phyloP scores from a whole-genome alignment of 805 yeast genomes.

The Millerozyma miso region DNA sequence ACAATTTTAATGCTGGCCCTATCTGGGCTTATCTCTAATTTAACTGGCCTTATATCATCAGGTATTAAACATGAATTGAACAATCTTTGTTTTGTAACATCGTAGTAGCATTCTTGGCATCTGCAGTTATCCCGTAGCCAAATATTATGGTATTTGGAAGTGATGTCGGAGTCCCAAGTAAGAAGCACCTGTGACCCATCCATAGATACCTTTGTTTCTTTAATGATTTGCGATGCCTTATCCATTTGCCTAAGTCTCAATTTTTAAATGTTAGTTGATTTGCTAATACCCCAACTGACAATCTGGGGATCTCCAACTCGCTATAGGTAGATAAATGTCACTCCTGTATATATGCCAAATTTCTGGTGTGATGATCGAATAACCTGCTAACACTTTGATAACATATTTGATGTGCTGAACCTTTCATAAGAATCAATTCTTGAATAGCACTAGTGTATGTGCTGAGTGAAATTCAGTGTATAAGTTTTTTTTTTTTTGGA shows the following conservation, averaged over 20 bases:
- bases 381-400: not conserved
- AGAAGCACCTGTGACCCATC: not conserved
- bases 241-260: not conserved
- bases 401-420: no score
- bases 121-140: slow-evolving; percentile 69
- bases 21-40: slow-evolving; percentile 3
- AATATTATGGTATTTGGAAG: slow-evolving; percentile 38
- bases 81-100: slow-evolving; percentile 55
- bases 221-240: not conserved
- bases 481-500: no score
- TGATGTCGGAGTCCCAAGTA: slow-evolving; percentile 5
- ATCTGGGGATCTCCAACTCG: not conserved
- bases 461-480: no score
- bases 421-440: no score
- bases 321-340: not conserved
- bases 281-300: not conserved
- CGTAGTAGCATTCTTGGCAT: slow-evolving; percentile 51
- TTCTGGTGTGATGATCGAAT: not conserved
- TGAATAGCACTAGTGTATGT: no score
- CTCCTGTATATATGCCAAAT: not conserved
- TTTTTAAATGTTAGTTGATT: no score
- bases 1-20: slow-evolving; percentile 13
- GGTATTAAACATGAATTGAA: slow-evolving; percentile 48
- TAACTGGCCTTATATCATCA: slow-evolving; percentile 21
- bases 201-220: not conserved